phyloP scores from a whole-genome alignment of 108 stramenopile species.

The Tribonema minus region DNA sequence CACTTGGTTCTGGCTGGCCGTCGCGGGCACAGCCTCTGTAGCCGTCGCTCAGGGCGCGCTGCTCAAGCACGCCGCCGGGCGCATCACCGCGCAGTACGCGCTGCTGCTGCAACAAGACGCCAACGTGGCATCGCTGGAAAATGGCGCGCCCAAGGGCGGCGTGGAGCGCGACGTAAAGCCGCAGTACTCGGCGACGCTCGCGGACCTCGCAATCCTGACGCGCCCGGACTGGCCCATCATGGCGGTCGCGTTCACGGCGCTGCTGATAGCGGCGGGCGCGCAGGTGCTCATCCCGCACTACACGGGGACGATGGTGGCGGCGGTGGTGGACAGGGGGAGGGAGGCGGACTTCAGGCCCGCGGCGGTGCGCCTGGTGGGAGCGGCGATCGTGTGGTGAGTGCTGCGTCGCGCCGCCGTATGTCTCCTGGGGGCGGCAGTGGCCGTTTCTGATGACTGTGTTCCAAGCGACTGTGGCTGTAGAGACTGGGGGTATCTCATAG shows the following conservation, averaged over 20 bases:
- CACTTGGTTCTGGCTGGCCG: neutral
- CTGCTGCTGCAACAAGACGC: no score
- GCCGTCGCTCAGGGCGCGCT: neutral
- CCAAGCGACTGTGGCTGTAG: neutral
- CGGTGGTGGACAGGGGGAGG: slow-evolving; percentile 11
- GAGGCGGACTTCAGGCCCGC: neutral
- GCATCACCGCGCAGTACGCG: neutral
- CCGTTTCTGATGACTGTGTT: neutral
- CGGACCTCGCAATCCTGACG: slow-evolving; percentile 16
- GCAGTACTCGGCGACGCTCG: slow-evolving; percentile 12
- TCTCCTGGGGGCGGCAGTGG: neutral
- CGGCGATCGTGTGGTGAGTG: neutral
- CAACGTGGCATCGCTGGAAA: no score
- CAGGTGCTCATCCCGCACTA: slow-evolving; percentile 49
- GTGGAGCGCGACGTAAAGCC: neutral
- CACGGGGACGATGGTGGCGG: slow-evolving; percentile 41
- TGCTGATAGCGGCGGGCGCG: slow-evolving; percentile 32
- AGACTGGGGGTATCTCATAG: neutral
- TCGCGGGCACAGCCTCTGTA: neutral
- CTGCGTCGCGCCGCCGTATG: neutral
- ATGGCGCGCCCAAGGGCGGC: no score
- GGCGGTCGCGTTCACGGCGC: neutral
- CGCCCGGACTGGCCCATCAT: slow-evolving; percentile 31
- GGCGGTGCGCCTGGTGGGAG: neutral
- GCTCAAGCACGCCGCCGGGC: neutral